A percentile compares a stretch with the other conserved stretches of the same genome.
phyloP scores from a whole-genome alignment of 768 basidiomycete species.

The Kwoniella shandongensis region DNA sequence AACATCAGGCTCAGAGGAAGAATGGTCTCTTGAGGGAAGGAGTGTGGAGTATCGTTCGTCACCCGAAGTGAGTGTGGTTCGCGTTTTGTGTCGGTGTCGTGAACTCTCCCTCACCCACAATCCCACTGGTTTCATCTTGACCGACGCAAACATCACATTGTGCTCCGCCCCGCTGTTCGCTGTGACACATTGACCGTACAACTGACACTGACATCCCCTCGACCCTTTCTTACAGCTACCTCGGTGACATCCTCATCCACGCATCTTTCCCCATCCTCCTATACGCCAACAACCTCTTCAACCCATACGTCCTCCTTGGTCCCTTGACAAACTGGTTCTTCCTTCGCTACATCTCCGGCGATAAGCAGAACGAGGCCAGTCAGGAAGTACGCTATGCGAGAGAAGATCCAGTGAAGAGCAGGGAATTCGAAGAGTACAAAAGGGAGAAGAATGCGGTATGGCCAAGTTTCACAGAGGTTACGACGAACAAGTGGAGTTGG shows the following conservation, averaged over 20 bases:
- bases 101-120: too few species aligned
- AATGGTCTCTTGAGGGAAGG: slow-evolving; percentile 17
- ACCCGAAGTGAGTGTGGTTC: slow-evolving; percentile 37
- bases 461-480: slow-evolving; percentile 27
- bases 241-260: slow-evolving; percentile 33
- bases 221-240: slow-evolving; percentile 21
- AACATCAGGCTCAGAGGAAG: slow-evolving; percentile 10
- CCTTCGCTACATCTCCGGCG: slow-evolving; percentile 37
- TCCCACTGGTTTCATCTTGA: too few species aligned
- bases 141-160: background rate
- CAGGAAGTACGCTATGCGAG: slow-evolving; percentile 28
- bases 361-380: slow-evolving; percentile 37
- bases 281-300: slow-evolving; percentile 26
- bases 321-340: slow-evolving; percentile 37
- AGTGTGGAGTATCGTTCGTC: slow-evolving; percentile 44
- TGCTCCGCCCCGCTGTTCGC: background rate
- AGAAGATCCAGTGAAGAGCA: slow-evolving; percentile 22
- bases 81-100: too few species aligned
- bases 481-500: slow-evolving; percentile 31
- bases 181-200: too few species aligned
- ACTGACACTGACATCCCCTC: too few species aligned
- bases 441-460: slow-evolving; percentile 40
- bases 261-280: slow-evolving; percentile 37
- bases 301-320: slow-evolving; percentile 41
- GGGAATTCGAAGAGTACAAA: slow-evolving; percentile 24